phyloP scores from a whole-genome alignment of 805 yeast genomes.

The Maudiozyma bulderi region DNA sequence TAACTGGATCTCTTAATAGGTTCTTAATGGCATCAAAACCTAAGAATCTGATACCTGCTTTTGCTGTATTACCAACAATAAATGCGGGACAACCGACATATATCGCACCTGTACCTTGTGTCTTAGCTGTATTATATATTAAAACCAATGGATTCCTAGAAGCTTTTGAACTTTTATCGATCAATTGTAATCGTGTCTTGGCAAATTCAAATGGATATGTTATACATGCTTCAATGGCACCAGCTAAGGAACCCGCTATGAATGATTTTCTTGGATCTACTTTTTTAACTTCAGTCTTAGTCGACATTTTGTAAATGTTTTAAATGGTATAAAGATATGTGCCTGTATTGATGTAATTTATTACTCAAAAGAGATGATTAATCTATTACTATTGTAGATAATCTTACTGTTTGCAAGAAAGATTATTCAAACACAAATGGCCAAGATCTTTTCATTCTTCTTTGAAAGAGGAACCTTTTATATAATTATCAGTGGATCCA shows the following conservation, averaged over 20 bases:
- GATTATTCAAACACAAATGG: too few species aligned
- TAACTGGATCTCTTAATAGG: conserved; percentile 61
- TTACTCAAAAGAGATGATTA: background rate
- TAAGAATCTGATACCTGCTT: conserved; percentile 89
- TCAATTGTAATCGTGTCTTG: conserved; percentile 82
- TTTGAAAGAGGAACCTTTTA: too few species aligned
- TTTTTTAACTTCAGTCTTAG: conserved; percentile 3
- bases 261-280: conserved; percentile 74
- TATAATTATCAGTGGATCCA: too few species aligned
- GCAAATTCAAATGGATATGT: conserved; percentile 98
- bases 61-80: conserved; percentile 90
- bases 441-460: too few species aligned
- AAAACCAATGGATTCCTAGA: conserved; percentile 80
- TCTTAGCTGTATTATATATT: conserved; percentile 61
- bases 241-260: conserved; percentile 93
- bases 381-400: background rate
- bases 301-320: conserved; percentile 3
- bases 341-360: background rate
- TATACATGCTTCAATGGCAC: conserved; percentile 85
- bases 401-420: too few species aligned
- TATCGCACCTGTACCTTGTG: conserved; percentile 69
- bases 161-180: conserved; percentile 50
- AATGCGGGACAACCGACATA: conserved; percentile 96
- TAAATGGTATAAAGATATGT: background rate
- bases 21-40: conserved; percentile 86